phyloP scores from a whole-genome alignment of 2,329 filamentous ascomycete genomes.

The Neobulgaria alba region DNA sequence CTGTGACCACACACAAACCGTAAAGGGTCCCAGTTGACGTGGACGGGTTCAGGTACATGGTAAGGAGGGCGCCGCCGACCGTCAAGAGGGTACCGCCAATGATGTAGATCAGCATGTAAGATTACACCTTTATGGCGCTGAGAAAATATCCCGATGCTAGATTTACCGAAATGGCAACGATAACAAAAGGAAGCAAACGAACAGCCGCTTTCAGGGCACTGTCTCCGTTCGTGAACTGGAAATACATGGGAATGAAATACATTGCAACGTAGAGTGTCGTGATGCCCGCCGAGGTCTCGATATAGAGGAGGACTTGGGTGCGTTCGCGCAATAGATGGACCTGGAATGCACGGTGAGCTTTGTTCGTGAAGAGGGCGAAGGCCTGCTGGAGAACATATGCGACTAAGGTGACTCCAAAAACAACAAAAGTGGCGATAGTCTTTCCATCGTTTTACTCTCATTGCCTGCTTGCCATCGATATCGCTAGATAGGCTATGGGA shows the following conservation, averaged over 20 bases:
- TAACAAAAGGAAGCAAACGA: constrained; percentile 27
- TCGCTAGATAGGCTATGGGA: too few species aligned
- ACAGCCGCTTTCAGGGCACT: constrained; percentile 35
- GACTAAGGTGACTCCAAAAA: constrained; percentile 31
- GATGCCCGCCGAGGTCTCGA: constrained; percentile 25
- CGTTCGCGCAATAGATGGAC: constrained; percentile 14
- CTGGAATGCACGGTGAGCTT: constrained; percentile 13
- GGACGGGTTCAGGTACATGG: too few species aligned
- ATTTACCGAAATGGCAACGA: constrained; percentile 32
- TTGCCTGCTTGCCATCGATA: too few species aligned
- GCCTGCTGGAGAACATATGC: constrained; percentile 12
- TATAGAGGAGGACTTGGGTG: constrained; percentile 15
- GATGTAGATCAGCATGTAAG: constrained; percentile 26
- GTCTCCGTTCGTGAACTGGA: constrained; percentile 39
- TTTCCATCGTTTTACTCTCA: too few species aligned
- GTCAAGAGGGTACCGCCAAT: constrained; percentile 26
- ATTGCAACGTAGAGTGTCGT: constrained; percentile 39
- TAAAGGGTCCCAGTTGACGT: too few species aligned
- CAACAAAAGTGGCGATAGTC: constrained; percentile 31
- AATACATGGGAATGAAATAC: constrained; percentile 39
- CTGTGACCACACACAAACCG: too few species aligned
- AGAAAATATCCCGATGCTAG: constrained; percentile 30
- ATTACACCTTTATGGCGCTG: too few species aligned
- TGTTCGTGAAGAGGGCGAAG: constrained; percentile 16
- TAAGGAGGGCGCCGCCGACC: constrained; percentile 24